Conservation (phyloP, 2,329 filamentous ascomycete species). For the Capronia epimyces region DNA sequence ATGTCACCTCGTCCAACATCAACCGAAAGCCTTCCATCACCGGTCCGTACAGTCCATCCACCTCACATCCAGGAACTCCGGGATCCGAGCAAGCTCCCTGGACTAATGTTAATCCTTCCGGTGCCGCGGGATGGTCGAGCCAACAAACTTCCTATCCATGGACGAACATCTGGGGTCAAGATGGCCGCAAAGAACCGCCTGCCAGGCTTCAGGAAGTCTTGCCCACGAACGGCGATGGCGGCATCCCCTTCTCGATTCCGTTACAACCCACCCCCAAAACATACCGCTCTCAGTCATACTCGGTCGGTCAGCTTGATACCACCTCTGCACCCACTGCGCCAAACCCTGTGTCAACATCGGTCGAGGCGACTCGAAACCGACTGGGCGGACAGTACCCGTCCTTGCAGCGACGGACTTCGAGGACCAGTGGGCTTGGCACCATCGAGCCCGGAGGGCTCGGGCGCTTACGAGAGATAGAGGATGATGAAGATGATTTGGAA, state of each 20-base stretch:
- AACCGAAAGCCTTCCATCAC: constrained; percentile 68
- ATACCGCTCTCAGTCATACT: constrained; percentile 93
- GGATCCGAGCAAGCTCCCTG: constrained; percentile 57
- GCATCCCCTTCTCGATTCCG: constrained; percentile 78
- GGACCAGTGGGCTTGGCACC: constrained; percentile 44
- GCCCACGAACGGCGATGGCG: constrained; percentile 56
- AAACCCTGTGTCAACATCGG: constrained; percentile 32
- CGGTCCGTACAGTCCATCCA: constrained; percentile 68
- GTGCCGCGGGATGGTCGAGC: constrained; percentile 22
- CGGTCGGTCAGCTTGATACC: constrained; percentile 75
- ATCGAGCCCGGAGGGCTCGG: constrained; percentile 43
- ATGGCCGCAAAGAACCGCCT: constrained; percentile 68
- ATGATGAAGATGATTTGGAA: constrained; percentile 37
- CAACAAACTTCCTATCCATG: constrained; percentile 44
- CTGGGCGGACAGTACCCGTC: constrained; percentile 54
- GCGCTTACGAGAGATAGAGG: constrained; percentile 46
- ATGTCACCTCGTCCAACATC: constrained; percentile 61
- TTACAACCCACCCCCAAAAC: constrained; percentile 87
- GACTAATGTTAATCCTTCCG: constrained; percentile 29
- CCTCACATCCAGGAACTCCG: constrained; percentile 76
- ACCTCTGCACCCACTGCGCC: constrained; percentile 26
- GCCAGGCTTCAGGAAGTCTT: constrained; percentile 68
- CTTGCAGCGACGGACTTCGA: constrained; percentile 74
- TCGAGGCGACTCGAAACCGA: constrained; percentile 34
- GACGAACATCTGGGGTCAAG: constrained; percentile 76